phyloP scores from a whole-genome alignment of 495 filamentous ascomycete species.

The Neurospora hispaniola region DNA sequence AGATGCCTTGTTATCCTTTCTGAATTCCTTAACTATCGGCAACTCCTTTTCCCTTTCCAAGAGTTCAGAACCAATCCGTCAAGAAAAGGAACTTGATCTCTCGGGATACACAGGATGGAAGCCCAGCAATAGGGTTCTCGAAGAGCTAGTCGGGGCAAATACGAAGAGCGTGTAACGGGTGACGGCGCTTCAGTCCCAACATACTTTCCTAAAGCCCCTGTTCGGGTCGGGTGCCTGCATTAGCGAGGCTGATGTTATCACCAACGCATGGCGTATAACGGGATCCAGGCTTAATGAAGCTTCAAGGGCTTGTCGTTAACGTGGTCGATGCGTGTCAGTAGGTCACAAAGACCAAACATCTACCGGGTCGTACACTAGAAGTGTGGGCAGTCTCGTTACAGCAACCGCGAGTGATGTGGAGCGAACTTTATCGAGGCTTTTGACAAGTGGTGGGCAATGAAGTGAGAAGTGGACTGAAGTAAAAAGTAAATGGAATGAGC shows the following conservation, averaged over 20 bases:
- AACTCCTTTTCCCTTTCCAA: background rate
- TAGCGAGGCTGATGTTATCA: slow-evolving; percentile 10
- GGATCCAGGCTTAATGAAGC: background rate
- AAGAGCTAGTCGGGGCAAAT: slow-evolving; percentile 4
- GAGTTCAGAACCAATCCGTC: background rate
- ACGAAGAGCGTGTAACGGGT: slow-evolving; percentile 22
- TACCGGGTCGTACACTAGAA: too few species aligned
- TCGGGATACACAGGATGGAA: background rate
- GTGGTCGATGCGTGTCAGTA: too few species aligned
- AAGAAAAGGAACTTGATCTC: background rate
- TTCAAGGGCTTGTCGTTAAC: background rate
- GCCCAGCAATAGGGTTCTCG: background rate
- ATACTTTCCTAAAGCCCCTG: slow-evolving; percentile 1
- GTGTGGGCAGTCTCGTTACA: too few species aligned
- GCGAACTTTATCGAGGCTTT: too few species aligned
- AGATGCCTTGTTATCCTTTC: background rate
- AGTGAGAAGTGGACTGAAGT: too few species aligned
- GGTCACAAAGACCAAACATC: too few species aligned
- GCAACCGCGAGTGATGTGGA: too few species aligned
- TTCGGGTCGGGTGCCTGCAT: slow-evolving; percentile 16
- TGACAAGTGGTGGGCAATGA: too few species aligned
- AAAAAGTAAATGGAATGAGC: too few species aligned
- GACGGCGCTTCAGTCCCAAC: slow-evolving; percentile 6
- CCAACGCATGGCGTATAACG: background rate
- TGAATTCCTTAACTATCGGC: too few species aligned